These are phyloP conservation scores for Crataegus laevigata DNA, from an alignment of 306 rosid genomes.

Conservation along the genomic window DNA sequence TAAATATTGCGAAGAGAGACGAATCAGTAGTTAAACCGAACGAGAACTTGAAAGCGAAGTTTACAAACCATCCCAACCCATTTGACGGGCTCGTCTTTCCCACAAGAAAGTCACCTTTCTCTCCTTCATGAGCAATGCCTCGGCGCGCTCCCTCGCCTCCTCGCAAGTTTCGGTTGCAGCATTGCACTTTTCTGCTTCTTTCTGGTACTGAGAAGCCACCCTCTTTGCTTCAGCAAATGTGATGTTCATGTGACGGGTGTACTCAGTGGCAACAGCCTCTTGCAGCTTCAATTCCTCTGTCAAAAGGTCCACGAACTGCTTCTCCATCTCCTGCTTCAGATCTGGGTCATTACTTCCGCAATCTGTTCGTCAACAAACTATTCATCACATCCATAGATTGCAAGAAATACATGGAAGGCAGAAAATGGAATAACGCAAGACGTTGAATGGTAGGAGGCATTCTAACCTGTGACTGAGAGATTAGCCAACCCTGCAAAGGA, in stretches of 20 bases:
- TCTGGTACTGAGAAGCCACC: conserved; percentile 87
- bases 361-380: conserved; percentile 42
- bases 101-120: conserved; percentile 58
- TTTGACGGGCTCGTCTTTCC: conserved; percentile 79
- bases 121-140: conserved; percentile 73
- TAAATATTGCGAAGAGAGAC: conserved; percentile 19
- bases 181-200: conserved; percentile 90
- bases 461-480: conserved; percentile 85
- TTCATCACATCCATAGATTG: not conserved
- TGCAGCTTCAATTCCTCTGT: conserved; percentile 87
- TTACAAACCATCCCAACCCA: conserved; percentile 72
- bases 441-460: conserved; percentile 16
- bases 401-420: not conserved
- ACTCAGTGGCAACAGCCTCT: conserved; percentile 68
- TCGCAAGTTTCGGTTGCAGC: conserved; percentile 94
- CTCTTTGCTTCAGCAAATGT: conserved; percentile 81
- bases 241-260: conserved; percentile 69
- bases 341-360: conserved; percentile 89
- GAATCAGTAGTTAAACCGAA: conserved; percentile 6
- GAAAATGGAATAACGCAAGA: not conserved
- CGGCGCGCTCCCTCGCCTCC: conserved; percentile 73
- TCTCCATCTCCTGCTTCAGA: conserved; percentile 90
- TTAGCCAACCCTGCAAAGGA: conserved; percentile 68
- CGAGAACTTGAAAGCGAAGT: conserved; percentile 21
- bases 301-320: conserved; percentile 88